Conservation (phyloP, 352 stramenopile species). For the Blastocystis sp. region DNA sequence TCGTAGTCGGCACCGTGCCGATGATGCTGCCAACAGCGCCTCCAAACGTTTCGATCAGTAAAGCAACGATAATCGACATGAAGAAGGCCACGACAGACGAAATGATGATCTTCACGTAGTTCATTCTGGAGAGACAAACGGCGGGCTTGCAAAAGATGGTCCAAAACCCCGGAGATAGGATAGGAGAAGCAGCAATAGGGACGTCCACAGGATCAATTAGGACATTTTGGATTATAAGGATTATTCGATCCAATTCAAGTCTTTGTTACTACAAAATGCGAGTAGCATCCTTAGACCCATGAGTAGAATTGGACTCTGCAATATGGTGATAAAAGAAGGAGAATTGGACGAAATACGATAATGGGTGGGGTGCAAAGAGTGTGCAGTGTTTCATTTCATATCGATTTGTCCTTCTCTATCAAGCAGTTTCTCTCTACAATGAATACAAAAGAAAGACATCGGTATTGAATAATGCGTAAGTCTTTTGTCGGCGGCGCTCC, state of each 20-base stretch:
- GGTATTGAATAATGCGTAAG: constrained; percentile 64
- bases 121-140: not conserved
- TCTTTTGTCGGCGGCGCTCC: not conserved
- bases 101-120: constrained; percentile 19
- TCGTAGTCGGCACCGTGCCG: constrained; percentile 48
- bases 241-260: not conserved
- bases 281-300: too few relatives aligned
- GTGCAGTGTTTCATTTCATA: too few relatives aligned
- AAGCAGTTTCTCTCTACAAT: not conserved
- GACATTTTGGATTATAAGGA: not conserved
- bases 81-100: constrained; percentile 51
- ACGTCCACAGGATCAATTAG: not conserved
- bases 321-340: too few relatives aligned
- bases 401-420: not conserved
- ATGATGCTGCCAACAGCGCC: constrained; percentile 64
- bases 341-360: too few relatives aligned
- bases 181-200: not conserved
- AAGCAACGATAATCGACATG: constrained; percentile 49
- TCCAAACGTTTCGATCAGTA: constrained; percentile 53
- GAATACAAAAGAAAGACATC: constrained; percentile 36
- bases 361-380: too few relatives aligned
- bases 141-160: not conserved
- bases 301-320: too few relatives aligned
- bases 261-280: too few relatives aligned
- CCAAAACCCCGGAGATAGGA: too few relatives aligned